Percentiles rank a stretch among this genome's conserved stretches.
These are phyloP conservation scores for Cruciata laevipes DNA, from an alignment of 257 asterid species.

Conservation along the genomic window DNA sequence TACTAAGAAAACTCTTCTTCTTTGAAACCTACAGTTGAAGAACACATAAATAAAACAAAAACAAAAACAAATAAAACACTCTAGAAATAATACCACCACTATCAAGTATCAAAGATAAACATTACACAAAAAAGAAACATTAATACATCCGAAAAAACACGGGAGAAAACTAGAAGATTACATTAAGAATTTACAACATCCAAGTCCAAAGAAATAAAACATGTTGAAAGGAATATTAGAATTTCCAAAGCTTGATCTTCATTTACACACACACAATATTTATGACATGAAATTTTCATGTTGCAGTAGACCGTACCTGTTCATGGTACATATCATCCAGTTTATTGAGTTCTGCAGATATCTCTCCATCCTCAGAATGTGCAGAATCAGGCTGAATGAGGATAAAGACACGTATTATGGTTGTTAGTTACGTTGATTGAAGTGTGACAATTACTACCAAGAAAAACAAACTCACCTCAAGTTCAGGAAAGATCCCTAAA, in stretches of 20 bases:
- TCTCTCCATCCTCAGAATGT: slow-evolving; percentile 59
- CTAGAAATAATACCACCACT: neutral
- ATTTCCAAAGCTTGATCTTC: neutral
- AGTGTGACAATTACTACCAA: slow-evolving; percentile 6
- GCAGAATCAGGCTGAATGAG: slow-evolving; percentile 34
- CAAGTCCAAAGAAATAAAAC: neutral
- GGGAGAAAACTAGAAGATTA: neutral
- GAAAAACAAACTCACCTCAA: slow-evolving; percentile 49
- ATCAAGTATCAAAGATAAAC: no score
- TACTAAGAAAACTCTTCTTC: slow-evolving; percentile 50
- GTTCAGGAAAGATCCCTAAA: slow-evolving; percentile 75
- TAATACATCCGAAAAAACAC: neutral
- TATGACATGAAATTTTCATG: slow-evolving; percentile 6
- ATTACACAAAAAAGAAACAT: neutral
- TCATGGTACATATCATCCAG: slow-evolving; percentile 57
- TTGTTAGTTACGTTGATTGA: neutral
- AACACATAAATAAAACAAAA: neutral
- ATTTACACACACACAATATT: neutral
- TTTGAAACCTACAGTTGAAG: slow-evolving; percentile 45
- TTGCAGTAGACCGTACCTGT: slow-evolving; percentile 47
- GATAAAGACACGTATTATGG: neutral
- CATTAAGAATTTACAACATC: neutral
- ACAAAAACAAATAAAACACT: slow-evolving; percentile 4
- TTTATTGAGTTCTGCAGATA: slow-evolving; percentile 44
- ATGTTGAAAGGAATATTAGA: neutral